Conservation (phyloP, 768 basidiomycete species). For the Tylopilus plumbeoviolaceoides region DNA sequence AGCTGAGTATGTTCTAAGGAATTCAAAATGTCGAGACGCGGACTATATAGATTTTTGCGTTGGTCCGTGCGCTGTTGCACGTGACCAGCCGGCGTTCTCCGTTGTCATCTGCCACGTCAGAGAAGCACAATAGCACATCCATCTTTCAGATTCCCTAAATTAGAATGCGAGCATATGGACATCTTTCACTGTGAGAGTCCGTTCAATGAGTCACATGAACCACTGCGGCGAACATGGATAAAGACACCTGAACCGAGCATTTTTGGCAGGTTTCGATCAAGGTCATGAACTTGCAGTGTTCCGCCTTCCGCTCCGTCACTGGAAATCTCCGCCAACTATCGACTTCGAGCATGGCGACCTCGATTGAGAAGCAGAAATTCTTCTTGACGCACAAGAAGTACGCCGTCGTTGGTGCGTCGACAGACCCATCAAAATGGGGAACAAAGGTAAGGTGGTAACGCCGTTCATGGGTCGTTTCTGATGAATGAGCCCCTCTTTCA, state of each 20-base stretch:
- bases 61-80: slow-evolving; percentile 33
- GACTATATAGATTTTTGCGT: slow-evolving; percentile 31
- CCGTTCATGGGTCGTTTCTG: not conserved
- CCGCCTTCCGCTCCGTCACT: slow-evolving; percentile 6
- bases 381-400: slow-evolving; percentile 64
- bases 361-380: slow-evolving; percentile 41
- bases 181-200: not conserved
- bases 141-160: not conserved
- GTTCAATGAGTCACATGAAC: not conserved
- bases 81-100: not conserved
- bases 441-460: slow-evolving; percentile 46
- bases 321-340: slow-evolving; percentile 6
- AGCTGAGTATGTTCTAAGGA: slow-evolving; percentile 74
- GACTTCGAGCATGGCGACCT: slow-evolving; percentile 22
- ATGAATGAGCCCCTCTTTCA: slow-evolving; percentile 22
- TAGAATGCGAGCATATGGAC: not conserved
- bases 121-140: not conserved
- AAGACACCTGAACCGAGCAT: not conserved
- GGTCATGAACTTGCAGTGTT: not conserved
- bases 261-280: not conserved
- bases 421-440: slow-evolving; percentile 73
- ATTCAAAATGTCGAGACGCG: slow-evolving; percentile 6
- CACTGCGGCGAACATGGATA: not conserved
- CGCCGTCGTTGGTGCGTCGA: slow-evolving; percentile 83
- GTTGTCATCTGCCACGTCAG: not conserved